Evolutionary conservation across 768 basidiomycete genomes (phyloP), one percentile per base, ranked within the genome.

Genomic region (Boletus bicolor): DNA sequence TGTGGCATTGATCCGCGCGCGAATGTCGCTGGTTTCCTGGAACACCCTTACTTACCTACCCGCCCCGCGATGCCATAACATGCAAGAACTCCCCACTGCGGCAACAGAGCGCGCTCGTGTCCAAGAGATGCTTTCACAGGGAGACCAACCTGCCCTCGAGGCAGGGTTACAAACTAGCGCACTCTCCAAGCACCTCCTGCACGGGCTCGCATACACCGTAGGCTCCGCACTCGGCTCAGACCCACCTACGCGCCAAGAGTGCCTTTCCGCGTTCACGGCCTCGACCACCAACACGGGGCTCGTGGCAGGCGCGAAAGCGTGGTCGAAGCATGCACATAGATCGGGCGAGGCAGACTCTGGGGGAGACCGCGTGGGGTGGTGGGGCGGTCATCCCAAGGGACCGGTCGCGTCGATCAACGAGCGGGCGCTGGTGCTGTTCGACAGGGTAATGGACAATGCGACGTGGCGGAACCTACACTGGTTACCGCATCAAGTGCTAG

Each of bases 381-480:
- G 84, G 84, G 83, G 83, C 1, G 71, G 62, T 1, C 67, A 63
- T 11, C 77, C 84, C 5, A 76, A 76, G 35, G 85, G 85, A 5
- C 76, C 84, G 0, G 78, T 82, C 24, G 62, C 73, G 0, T 61
- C 58, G 3, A 79, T 86, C 58, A 86, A 87, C 60, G 80, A 77
- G 44, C 75, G 73, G 5, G 78, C 84, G 4, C 62, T 82, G 36
- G 60, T 47, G 34, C 56, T 87, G 38, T 85, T 86, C 55, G 76
- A 77, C 72, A 80, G 71, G 63, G 76, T 86, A 55, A 75, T 81
- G 73, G 67, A 77, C 48, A 64, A 63, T 10, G 79, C 80, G 39
- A 80, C 79, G 30, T 86, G 85, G 85, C 73, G 76, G 49, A 86
- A 87, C 68, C 55, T 87, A 37, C 85, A 87, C 63, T 85, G 82